Base-by-base conservation (phyloP, 2,329 filamentous ascomycete genomes). In the Exophiala mesophila region DNA sequence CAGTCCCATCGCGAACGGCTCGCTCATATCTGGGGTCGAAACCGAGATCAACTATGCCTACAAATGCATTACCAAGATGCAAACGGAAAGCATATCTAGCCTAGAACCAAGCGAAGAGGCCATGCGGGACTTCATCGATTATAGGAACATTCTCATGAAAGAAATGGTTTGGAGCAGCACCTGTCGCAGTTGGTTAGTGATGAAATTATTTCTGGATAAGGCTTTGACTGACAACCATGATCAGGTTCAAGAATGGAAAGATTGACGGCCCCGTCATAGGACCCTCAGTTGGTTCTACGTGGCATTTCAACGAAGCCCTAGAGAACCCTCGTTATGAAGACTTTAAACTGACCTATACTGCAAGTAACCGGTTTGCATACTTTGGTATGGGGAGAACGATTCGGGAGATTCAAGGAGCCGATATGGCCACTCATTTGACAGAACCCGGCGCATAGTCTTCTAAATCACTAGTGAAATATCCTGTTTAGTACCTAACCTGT, bases 111-210 rank as follows among this genome's bases (percentile, higher is more conserved):
- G 57, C 10, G 33, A 57, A 38, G 51, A 54, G 21, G 54, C 58
- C 13, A 47, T 53, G 1, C 33, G 49, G 12, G 54, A 61, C 26
- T 67, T 67, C 52, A 55, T 57, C 5, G 59, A 63, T 33, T 63
- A 68, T 46, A 48, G 35, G 9, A 59, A 70, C 49, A 64, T 68
- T 39, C 71, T 63, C 64, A 65, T 71, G 53, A 70, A 69, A 53
- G 62, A 69, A 41, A 72, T 67, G 0, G 68, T 72, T 5, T 73
- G 67, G 67, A 70, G 36, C 49, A 57, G 30, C 23, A 17, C 7
- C 4, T 47, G 44, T 13, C 19, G 21, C 10, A 43, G 39, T 23
- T 47, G 44, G 44, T 47, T 10, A 24, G 29, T 29, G 12, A 12
- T 12, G 23, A 12, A 26, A 26, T 26, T 6, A 34, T 18, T 19